Base-by-base conservation (phyloP, 2,329 filamentous ascomycete genomes). In the Trichoderma simmonsii region DNA sequence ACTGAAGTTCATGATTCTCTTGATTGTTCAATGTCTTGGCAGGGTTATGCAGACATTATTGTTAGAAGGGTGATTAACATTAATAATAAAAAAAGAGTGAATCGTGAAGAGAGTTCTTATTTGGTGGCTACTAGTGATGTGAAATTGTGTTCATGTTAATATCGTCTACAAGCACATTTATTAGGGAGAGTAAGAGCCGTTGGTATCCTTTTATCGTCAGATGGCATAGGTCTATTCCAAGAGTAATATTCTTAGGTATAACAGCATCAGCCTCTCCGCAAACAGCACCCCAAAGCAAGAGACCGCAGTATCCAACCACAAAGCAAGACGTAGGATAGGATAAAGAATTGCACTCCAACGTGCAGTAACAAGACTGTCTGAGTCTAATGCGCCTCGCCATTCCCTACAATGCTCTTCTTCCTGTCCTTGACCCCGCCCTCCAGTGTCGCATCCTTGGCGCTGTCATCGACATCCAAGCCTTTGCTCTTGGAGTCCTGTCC, bases 401-500 rank as follows among this genome's bases (percentile, higher is more conserved):
- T 75, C 3, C 80, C 80, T 66, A 79, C 76, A 28, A 83, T 83
- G 64, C 80, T 82, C 73, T 77, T 79, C 73, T 79, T 81, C 73
- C 79, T 78, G 36, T 82, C 79, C 60, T 74, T 75, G 9, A 79
- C 75, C 14, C 77, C 78, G 2, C 80, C 81, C 12, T 79, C 77
- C 32, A 83, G 77, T 4, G 82, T 84, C 18, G 83, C 83, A 79
- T 85, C 84, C 74, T 81, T 84, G 26, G 83, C 81, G 43, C 81
- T 83, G 76, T 85, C 84, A 70, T 86, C 84, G 14, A 85, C 82
- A 73, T 85, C 83, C 34, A 85, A 72, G 5, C 79, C 81, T 71
- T 77, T 78, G 28, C 77, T 78, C 66, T 76, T 79, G 12, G 63
- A 51, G 11, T 72, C 63, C 15, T 68, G 32, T 11, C 32, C 59